Percentiles rank a stretch among this genome's conserved stretches.
These are phyloP conservation scores for Cladosporium sp. DNA, from an alignment of 2,329 filamentous ascomycete species.

Conservation along the genomic window DNA sequence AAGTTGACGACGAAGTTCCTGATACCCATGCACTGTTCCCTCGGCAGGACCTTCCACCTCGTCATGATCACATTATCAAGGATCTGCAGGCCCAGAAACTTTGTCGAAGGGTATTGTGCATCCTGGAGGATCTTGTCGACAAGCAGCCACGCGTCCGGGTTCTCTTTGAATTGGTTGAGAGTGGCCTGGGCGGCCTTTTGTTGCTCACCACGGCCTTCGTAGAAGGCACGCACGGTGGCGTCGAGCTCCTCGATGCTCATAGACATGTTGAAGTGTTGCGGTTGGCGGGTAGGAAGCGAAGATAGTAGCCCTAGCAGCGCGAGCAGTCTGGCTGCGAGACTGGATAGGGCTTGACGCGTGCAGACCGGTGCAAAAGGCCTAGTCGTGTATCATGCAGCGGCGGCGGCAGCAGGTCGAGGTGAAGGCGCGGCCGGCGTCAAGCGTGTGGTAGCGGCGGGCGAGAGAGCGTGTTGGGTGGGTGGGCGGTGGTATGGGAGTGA, in stretches of 20 bases:
- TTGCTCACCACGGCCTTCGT: constrained; percentile 90
- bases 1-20: constrained; percentile 99
- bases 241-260: constrained; percentile 89
- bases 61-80: constrained; percentile 98
- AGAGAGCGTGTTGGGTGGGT: constrained; percentile 3
- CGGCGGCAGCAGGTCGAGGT: neutral
- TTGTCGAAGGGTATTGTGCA: constrained; percentile 89
- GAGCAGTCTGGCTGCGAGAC: constrained; percentile 18
- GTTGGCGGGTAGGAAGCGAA: neutral
- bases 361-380: constrained; percentile 23
- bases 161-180: constrained; percentile 97
- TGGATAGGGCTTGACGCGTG: constrained; percentile 23
- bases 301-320: constrained; percentile 14
- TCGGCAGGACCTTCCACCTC: constrained; percentile 94
- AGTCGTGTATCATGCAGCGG: constrained; percentile 24
- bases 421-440: neutral
- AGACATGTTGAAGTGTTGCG: constrained; percentile 42
- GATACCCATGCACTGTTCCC: constrained; percentile 94
- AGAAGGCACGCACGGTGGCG: constrained; percentile 92
- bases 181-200: constrained; percentile 94
- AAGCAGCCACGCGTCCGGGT: constrained; percentile 94
- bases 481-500: constrained; percentile 6
- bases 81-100: constrained; percentile 94
- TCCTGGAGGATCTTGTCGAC: constrained; percentile 95
- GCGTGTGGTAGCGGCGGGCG: neutral